Conservation (phyloP, 2,329 filamentous ascomycete genomes). For the Aspergillus sp. region DNA sequence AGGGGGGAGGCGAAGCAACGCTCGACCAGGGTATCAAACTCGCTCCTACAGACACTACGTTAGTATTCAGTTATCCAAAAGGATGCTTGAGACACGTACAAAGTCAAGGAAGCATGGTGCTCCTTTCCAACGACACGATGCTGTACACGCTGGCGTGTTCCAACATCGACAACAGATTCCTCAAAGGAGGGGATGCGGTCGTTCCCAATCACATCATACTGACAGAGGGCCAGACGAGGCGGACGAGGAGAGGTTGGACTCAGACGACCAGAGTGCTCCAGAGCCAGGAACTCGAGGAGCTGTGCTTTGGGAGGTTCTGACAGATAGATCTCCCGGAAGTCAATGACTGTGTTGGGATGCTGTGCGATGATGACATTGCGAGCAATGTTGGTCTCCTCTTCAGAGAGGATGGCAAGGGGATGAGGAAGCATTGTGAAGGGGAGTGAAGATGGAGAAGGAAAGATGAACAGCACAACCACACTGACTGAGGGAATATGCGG, state of each 20-base stretch:
- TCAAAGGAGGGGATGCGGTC: conserved; percentile 57
- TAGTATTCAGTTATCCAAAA: background rate
- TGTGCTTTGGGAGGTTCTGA: conserved; percentile 53
- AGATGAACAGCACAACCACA: background rate
- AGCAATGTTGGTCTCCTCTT: conserved; percentile 37
- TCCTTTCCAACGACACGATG: conserved; percentile 52
- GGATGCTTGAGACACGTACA: conserved; percentile 34
- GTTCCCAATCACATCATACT: conserved; percentile 59
- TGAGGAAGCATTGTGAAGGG: conserved; percentile 31
- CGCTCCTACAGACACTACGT: conserved; percentile 33
- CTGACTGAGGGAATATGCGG: background rate
- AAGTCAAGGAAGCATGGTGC: conserved; percentile 51
- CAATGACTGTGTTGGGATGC: conserved; percentile 35
- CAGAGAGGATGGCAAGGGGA: conserved; percentile 38
- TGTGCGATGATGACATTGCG: conserved; percentile 34
- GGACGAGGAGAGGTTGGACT: conserved; percentile 47
- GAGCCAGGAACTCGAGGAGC: conserved; percentile 51
- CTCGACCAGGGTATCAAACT: conserved; percentile 52
- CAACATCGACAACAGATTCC: conserved; percentile 56
- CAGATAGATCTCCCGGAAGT: conserved; percentile 55
- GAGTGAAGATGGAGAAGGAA: background rate
- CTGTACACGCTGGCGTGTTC: conserved; percentile 42
- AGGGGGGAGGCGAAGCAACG: conserved; percentile 55
- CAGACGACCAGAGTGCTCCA: conserved; percentile 50
- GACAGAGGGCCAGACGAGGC: conserved; percentile 54